Evolutionary conservation across 257 asterid species (phyloP), one percentile per base, ranked within the genome.

Genomic region (Salvia rosmarinus): DNA sequence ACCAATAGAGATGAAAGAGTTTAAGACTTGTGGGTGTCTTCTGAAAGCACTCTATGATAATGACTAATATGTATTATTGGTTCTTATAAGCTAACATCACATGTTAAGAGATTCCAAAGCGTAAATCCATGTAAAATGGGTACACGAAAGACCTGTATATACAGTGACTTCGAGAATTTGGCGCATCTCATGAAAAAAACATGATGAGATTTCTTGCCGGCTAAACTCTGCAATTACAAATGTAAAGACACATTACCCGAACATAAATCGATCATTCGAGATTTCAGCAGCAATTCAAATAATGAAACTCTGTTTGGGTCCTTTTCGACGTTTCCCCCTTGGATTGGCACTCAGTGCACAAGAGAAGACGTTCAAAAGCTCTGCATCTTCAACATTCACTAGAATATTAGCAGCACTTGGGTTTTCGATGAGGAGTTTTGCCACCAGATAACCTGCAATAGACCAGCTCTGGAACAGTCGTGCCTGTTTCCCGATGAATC

Each of bases 361-460:
- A 3, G 89, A 86, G 68, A 90, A 82, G 56, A 84, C 89, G 64
- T 86, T 85, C 67, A 82, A 21, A 60, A 93, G 87, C 34, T 83
- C 96, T 14, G 85, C 79, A 65, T 86, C 95, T 78, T 87, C 96
- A 9, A 83, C 71, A 54, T 84, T 93, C 51, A 87, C 80, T 49
- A 93, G 79, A 60, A 90, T 85, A 20, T 84, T 82, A 19, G 96
- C 96, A 54, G 96, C 88, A 63, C 66, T 79, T 40, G 96, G 98
- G 80, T 82, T 82, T 55, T 70, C 79, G 23, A 92, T 70, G 61
- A 88, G 87, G 14, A 59, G 87, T 37, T 88, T 88, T 19, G 95
- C 64, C 0, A 88, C 95, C 42, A 88, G 87, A 74, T 86, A 88
- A 63, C 95, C 95, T 28, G 92, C 95, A 67, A 88, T 88, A 6